Percentiles rank a stretch among this genome's conserved stretches.
Evolutionary conservation across 2,329 filamentous ascomycete genomes (phyloP).

Genomic region (Metarhizium robertsii): DNA sequence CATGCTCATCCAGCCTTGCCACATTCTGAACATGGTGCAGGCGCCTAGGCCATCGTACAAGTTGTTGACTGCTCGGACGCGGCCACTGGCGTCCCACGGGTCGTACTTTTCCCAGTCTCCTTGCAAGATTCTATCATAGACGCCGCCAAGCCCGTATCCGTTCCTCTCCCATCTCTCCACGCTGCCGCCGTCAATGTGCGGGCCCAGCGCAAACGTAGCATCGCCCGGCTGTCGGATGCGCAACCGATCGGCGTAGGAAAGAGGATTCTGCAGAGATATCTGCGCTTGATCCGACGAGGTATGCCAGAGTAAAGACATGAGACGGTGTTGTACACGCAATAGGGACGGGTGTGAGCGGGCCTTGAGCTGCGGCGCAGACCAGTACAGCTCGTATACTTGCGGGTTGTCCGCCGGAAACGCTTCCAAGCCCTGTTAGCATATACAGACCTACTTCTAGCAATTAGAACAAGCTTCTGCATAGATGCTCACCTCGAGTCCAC

Average conservation of each 20-base stretch:
- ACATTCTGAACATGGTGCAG: conserved; percentile 79
- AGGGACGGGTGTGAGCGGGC: conserved; percentile 60
- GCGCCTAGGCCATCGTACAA: conserved; percentile 74
- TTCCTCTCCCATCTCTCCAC: conserved; percentile 65
- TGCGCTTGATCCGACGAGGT: conserved; percentile 34
- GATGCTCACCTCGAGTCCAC: conserved; percentile 37
- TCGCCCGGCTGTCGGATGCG: conserved; percentile 66
- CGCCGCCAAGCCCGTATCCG: conserved; percentile 56
- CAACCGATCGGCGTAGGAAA: conserved; percentile 62
- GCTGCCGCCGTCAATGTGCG: conserved; percentile 65
- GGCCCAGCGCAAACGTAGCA: conserved; percentile 59
- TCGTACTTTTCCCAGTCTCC: conserved; percentile 77
- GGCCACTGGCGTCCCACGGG: conserved; percentile 66
- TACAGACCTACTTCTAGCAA: neutral
- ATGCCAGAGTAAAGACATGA: conserved; percentile 55
- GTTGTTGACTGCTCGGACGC: conserved; percentile 61
- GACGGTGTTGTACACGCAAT: conserved; percentile 47
- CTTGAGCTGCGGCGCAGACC: conserved; percentile 58
- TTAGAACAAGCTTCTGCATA: neutral
- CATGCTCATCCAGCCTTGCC: conserved; percentile 83
- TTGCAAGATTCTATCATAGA: conserved; percentile 64
- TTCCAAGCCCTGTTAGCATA: conserved; percentile 10
- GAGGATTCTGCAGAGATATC: conserved; percentile 44
- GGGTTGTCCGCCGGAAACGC: conserved; percentile 59
- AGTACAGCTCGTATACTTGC: conserved; percentile 68